These are phyloP conservation scores for Candida smagusa DNA, from an alignment of 1,139 yeast species.

Conservation along the genomic window DNA sequence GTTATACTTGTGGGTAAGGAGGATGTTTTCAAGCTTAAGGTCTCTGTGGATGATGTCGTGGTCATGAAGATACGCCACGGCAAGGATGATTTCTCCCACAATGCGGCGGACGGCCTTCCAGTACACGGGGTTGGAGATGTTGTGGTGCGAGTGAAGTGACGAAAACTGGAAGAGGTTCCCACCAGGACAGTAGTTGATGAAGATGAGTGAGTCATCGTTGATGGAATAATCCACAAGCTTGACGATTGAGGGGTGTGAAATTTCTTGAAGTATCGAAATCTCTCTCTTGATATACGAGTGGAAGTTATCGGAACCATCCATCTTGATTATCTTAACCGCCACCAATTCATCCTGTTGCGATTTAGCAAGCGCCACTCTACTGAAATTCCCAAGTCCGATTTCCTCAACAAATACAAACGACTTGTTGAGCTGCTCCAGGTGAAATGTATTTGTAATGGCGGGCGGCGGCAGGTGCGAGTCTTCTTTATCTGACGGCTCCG, in stretches of 20 bases:
- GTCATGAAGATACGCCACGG: constrained; percentile 71
- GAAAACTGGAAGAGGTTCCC: constrained; percentile 78
- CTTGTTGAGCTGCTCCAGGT: constrained; percentile 6
- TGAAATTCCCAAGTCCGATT: constrained; percentile 60
- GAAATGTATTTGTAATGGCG: not conserved
- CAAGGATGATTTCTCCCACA: constrained; percentile 64
- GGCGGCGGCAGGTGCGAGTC: too few relatives aligned
- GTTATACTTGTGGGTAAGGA: constrained; percentile 42
- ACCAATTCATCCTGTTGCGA: constrained; percentile 19
- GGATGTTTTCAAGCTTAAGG: constrained; percentile 77
- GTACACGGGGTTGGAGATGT: constrained; percentile 29
- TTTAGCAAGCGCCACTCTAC: constrained; percentile 50
- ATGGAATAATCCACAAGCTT: constrained; percentile 30
- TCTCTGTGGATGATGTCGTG: constrained; percentile 78
- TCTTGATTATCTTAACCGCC: constrained; percentile 42
- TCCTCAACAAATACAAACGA: constrained; percentile 23
- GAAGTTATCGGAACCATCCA: constrained; percentile 39
- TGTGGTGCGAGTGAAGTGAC: constrained; percentile 18
- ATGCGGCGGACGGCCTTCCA: constrained; percentile 55
- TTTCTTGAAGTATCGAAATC: constrained; percentile 54
- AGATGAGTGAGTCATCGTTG: constrained; percentile 34
- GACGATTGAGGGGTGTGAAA: constrained; percentile 42
- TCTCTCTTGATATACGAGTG: constrained; percentile 77
- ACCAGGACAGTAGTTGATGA: constrained; percentile 75
- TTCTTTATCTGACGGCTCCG: too few relatives aligned